Evolutionary conservation across 202 grass and related monocot species (phyloP), one percentile per base, ranked within the genome.

Genomic region (Zoysia matrella): DNA sequence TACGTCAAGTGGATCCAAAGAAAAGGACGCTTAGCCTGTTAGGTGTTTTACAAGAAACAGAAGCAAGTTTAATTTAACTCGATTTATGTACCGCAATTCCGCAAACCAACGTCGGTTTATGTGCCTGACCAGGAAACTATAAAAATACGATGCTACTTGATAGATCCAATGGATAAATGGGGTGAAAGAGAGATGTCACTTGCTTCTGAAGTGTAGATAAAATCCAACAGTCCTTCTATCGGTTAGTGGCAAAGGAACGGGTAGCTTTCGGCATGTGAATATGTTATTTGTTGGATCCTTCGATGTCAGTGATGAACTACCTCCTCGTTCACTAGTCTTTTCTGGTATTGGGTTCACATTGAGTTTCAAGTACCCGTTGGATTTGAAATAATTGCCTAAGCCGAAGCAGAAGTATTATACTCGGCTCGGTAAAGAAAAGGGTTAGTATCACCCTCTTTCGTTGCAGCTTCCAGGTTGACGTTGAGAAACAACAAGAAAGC

Each of bases 241-340:
- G 75, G 86, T 73, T 71, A 77, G 82, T 71, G 71, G 65, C 64
- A 5, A 8, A 1, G 65, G 41, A 80, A 75, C n/a, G 44, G 72
- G 60, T 89, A 77, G 78, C 87, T 89, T 77, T 89, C 77, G 82
- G 71, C 51, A 77, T 60, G 51, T 47, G 65, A 40, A n/a, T 56
- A 44, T 69, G 11, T 46, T 50, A 52, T 60, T 11, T 71, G 7
- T 30, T 30, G 22, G n/a, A 77, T 41, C 36, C 60, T 42, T 82
- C 51, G 6, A 41, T 51, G 71, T 65, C 82, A 84, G 5, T 16
- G 65, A 66, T 30, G 22, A 72, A 65, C 65, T 51, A 6, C 47
- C 51, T 39, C 4, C 14, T 0, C 6, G 45, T 68, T 46, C 62
- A 52, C 1, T 5, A 3, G 11, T 49, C 30, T 51, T 60, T 52